phyloP scores from a whole-genome alignment of 208 protist species.

The Trypanosoma cruzi region DNA sequence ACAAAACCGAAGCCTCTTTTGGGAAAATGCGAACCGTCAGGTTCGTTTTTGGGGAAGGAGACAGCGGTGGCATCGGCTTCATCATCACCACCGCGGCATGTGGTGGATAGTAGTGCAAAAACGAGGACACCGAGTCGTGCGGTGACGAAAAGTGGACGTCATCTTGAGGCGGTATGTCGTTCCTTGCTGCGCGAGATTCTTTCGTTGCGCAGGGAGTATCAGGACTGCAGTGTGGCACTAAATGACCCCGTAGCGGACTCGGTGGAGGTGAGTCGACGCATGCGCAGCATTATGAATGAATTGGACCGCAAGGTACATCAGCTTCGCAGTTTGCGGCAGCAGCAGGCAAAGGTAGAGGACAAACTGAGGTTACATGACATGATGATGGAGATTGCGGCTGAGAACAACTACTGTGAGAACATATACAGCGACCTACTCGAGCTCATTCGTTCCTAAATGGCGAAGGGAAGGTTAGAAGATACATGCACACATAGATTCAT shows the following conservation, averaged over 20 bases:
- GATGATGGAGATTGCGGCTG: slow-evolving; percentile 58
- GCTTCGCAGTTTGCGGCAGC: slow-evolving; percentile 51
- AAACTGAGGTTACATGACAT: slow-evolving; percentile 59
- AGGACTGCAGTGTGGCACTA: slow-evolving; percentile 39
- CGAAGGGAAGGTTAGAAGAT: background rate
- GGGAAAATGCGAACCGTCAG: background rate
- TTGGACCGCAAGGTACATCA: slow-evolving; percentile 73
- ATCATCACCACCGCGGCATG: background rate
- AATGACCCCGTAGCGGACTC: slow-evolving; percentile 51
- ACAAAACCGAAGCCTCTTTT: slow-evolving; percentile 1
- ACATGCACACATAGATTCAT: slow-evolving; percentile 2
- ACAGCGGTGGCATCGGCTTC: background rate
- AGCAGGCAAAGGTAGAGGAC: slow-evolving; percentile 46
- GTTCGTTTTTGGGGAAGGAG: background rate
- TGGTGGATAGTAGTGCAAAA: background rate
- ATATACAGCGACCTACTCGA: slow-evolving; percentile 71
- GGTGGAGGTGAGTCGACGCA: slow-evolving; percentile 60
- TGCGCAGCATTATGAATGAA: slow-evolving; percentile 56
- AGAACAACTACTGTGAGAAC: slow-evolving; percentile 76
- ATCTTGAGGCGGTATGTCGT: slow-evolving; percentile 46
- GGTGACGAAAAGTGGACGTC: slow-evolving; percentile 19
- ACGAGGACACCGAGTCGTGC: background rate
- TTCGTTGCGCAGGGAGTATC: slow-evolving; percentile 50
- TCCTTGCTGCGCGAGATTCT: slow-evolving; percentile 60
- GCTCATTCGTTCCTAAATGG: slow-evolving; percentile 39